These are phyloP conservation scores for Kodamaea lidongshanica DNA, from an alignment of 805 yeast species.

Conservation along the genomic window DNA sequence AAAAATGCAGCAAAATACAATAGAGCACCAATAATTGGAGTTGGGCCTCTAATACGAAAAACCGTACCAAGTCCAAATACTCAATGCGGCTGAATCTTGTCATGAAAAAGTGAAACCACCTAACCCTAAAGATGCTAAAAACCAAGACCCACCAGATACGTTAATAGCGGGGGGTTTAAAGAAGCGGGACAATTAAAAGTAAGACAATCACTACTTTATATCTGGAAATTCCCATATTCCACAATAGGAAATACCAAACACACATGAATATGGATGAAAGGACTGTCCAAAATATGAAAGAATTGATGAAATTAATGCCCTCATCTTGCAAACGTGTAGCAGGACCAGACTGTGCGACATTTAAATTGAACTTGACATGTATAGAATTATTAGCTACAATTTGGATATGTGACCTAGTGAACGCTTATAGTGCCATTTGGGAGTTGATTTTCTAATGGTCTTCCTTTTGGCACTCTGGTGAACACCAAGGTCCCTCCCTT, in stretches of 20 bases:
- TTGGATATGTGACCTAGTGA: no score
- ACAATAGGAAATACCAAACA: constrained; percentile 95
- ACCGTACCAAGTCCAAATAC: constrained; percentile 97
- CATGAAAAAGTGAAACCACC: constrained; percentile 71
- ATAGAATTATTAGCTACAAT: no score
- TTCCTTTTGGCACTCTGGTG: no score
- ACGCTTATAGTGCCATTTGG: no score
- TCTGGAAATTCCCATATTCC: constrained; percentile 98
- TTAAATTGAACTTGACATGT: no score
- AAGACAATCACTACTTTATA: constrained; percentile 66
- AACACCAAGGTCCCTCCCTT: no score
- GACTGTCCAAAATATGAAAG: constrained; percentile 81
- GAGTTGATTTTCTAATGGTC: no score
- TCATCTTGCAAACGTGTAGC: no score
- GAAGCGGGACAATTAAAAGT: constrained; percentile 51
- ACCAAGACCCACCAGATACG: constrained; percentile 37
- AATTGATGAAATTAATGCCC: constrained; percentile 56
- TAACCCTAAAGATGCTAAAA: constrained; percentile 59
- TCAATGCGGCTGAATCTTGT: constrained; percentile 78
- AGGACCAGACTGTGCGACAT: no score
- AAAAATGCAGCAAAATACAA: constrained; percentile 55
- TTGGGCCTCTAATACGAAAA: constrained; percentile 81
- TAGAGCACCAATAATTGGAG: constrained; percentile 80
- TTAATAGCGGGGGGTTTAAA: no score
- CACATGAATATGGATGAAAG: constrained; percentile 75